Evolutionary conservation across 2,329 filamentous ascomycete species (phyloP).

Genomic region (Colletotrichum cereale): DNA sequence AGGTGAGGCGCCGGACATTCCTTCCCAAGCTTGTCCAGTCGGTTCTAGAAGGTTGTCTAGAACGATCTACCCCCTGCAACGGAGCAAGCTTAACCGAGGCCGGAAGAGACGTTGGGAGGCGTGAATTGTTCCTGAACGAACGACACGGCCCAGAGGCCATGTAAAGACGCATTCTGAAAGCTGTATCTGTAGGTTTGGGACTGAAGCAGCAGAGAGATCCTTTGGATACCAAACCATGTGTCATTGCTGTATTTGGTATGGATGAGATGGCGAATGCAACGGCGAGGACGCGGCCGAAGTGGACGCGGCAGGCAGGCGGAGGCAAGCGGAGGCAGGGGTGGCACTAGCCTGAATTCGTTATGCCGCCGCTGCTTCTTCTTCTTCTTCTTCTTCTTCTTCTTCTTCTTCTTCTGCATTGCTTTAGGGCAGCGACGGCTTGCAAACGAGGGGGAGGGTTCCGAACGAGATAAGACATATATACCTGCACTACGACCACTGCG

Average conservation of each 20-base stretch:
- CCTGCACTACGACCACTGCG: neutral
- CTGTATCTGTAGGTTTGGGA: neutral
- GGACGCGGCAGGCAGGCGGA: neutral
- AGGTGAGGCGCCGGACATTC: constrained; percentile 4
- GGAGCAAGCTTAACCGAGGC: constrained; percentile 30
- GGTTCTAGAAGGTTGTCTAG: constrained; percentile 36
- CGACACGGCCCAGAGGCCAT: neutral
- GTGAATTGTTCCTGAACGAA: neutral
- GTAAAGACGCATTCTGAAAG: neutral
- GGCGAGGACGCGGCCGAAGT: neutral
- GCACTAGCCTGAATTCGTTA: neutral
- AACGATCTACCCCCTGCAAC: constrained; percentile 19
- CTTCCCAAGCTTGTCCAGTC: constrained; percentile 4
- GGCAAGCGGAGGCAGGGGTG: neutral
- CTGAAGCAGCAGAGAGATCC: neutral
- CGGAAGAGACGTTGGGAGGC: constrained; percentile 6
- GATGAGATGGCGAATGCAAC: neutral
- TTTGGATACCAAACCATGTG: constrained; percentile 9
- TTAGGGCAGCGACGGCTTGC: neutral
- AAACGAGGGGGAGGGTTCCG: neutral
- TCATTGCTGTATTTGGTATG: constrained; percentile 8
- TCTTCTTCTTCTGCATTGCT: neutral
- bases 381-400: neutral
- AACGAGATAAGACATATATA: neutral
- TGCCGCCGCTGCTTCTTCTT: neutral